Evolutionary conservation across 441 rosid species (phyloP).

Genomic region (Biscutella laevigata): DNA sequence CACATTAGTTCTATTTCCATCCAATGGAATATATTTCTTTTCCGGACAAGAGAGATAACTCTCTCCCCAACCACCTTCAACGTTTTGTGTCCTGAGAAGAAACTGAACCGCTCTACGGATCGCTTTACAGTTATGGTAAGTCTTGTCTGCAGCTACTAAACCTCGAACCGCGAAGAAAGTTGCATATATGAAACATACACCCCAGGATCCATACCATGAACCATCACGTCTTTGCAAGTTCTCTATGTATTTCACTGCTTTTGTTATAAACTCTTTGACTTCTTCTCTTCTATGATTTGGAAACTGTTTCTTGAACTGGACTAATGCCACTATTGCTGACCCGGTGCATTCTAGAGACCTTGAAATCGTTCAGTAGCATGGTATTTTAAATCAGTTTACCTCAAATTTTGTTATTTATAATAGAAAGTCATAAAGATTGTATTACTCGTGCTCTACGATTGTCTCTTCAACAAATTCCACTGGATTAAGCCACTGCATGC

Average conservation of each 20-base stretch:
- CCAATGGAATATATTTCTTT: conserved; percentile 5
- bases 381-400: no score
- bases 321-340: neutral
- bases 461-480: no score
- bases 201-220: conserved; percentile 10
- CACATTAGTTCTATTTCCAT: conserved; percentile 23
- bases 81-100: conserved; percentile 19
- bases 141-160: conserved; percentile 21
- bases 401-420: no score
- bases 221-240: neutral
- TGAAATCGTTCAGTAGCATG: no score
- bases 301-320: neutral
- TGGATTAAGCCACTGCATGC: no score
- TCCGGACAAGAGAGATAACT: conserved; percentile 29
- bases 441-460: no score
- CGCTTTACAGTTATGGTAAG: neutral
- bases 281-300: conserved; percentile 1
- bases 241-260: neutral
- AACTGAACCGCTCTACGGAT: conserved; percentile 13
- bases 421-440: no score
- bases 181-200: conserved; percentile 6
- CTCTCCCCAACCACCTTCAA: conserved; percentile 46
- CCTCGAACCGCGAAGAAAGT: conserved; percentile 12
- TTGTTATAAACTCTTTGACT: neutral
- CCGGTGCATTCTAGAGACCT: neutral